Evolutionary conservation across 371 early-diverging fungal species (phyloP).

Genomic region (Nematocida ausubeli): DNA sequence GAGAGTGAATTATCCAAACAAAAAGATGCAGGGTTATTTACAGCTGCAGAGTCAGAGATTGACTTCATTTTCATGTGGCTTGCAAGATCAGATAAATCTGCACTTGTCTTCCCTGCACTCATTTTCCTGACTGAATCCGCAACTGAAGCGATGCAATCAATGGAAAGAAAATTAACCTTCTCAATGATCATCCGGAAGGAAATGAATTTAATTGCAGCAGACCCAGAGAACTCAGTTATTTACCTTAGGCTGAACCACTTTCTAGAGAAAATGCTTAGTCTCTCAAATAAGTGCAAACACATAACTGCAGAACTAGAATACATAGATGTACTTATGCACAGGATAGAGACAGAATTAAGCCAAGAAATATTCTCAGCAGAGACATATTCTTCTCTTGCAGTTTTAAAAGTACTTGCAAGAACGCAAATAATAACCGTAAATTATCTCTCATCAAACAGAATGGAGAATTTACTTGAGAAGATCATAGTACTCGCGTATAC

Average conservation of each 20-base stretch:
- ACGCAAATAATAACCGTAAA: background rate
- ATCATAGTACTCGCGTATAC: background rate
- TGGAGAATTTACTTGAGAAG: slow-evolving; percentile 35
- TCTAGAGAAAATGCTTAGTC: background rate
- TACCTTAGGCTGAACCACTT: slow-evolving; percentile 26
- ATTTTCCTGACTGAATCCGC: slow-evolving; percentile 7
- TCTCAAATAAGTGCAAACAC: background rate
- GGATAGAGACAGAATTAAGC: slow-evolving; percentile 9
- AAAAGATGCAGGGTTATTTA: background rate
- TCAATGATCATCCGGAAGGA: slow-evolving; percentile 23
- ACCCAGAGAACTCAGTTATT: background rate
- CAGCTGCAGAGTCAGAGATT: background rate
- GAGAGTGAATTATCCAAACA: background rate
- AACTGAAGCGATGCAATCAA: background rate
- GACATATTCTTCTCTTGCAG: background rate
- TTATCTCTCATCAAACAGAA: slow-evolving; percentile 24
- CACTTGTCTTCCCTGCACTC: slow-evolving; percentile 1
- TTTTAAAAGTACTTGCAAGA: slow-evolving; percentile 32
- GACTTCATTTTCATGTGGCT: slow-evolving; percentile 12
- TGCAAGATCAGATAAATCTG: background rate
- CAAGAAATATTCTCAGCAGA: slow-evolving; percentile 39
- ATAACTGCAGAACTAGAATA: slow-evolving; percentile 16
- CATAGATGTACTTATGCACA: slow-evolving; percentile 24
- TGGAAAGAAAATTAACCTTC: background rate
- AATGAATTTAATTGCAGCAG: background rate